Conservation (phyloP, 2,329 filamentous ascomycete genomes). For the Hypoxylon sp. region DNA sequence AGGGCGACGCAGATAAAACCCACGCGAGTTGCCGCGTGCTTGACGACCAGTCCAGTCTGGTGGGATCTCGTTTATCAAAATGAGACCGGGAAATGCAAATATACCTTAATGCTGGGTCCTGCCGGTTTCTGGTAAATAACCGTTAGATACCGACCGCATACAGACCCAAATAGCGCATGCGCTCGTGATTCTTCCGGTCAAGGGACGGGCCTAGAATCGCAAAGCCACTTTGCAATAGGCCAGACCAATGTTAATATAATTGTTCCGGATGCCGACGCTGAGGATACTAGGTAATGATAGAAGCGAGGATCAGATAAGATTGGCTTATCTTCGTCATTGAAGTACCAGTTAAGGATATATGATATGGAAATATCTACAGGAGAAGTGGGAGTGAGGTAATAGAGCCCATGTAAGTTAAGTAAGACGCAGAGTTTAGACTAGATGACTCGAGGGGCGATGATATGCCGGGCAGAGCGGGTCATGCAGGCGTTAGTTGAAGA, state of each 20-base stretch:
- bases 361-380: constrained; percentile 40
- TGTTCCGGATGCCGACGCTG: constrained; percentile 35
- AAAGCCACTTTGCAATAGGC: constrained; percentile 31
- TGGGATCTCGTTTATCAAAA: constrained; percentile 40
- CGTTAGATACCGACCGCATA: constrained; percentile 35
- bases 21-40: constrained; percentile 41
- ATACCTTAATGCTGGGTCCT: constrained; percentile 40
- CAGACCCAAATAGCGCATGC: constrained; percentile 38
- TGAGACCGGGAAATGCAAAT: constrained; percentile 32
- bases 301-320: constrained; percentile 69
- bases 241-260: constrained; percentile 30
- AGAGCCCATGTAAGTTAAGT: constrained; percentile 28
- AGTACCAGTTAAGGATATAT: constrained; percentile 40
- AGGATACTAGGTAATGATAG: constrained; percentile 64
- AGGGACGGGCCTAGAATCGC: constrained; percentile 31
- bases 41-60: constrained; percentile 38
- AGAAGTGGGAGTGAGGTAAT: constrained; percentile 35
- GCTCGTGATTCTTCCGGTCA: constrained; percentile 38
- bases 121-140: constrained; percentile 36
- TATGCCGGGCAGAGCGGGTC: constrained; percentile 29
- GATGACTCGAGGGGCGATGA: constrained; percentile 16
- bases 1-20: constrained; percentile 32
- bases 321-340: constrained; percentile 71
- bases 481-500: constrained; percentile 19
- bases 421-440: constrained; percentile 25